Evolutionary conservation across 2,329 filamentous ascomycete genomes (phyloP).

Genomic region (Talaromyces islandicus): DNA sequence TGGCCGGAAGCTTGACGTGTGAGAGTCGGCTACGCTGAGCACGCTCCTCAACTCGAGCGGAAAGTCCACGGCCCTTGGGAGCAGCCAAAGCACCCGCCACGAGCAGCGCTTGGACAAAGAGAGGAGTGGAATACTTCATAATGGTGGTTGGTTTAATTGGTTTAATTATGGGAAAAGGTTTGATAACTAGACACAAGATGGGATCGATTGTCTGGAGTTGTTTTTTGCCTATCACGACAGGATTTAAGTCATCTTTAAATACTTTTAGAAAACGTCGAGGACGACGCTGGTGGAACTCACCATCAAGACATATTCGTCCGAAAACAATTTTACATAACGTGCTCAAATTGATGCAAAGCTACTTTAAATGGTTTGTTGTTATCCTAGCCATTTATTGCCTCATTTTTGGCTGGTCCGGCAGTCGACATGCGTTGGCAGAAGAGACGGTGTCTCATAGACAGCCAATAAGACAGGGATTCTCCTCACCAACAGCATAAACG

Average conservation of each 20-base stretch:
- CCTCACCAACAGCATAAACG: background rate
- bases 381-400: background rate
- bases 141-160: background rate
- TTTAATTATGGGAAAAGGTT: background rate
- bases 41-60: conserved; percentile 7
- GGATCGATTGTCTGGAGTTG: background rate
- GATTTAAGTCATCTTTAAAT: background rate
- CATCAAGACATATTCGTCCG: background rate
- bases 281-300: background rate
- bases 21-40: background rate
- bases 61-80: conserved; percentile 1
- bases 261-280: background rate
- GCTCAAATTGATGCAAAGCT: background rate
- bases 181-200: background rate
- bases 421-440: background rate
- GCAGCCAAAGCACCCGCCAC: conserved; percentile 6
- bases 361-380: background rate
- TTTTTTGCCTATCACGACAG: background rate
- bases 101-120: conserved; percentile 6
- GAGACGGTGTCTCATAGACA: background rate
- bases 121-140: conserved; percentile 10
- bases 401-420: background rate
- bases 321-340: background rate
- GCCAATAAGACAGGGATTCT: background rate
- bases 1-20: conserved; percentile 1